Conservation (phyloP, 2,329 filamentous ascomycete genomes). For the Phoma sp. region DNA sequence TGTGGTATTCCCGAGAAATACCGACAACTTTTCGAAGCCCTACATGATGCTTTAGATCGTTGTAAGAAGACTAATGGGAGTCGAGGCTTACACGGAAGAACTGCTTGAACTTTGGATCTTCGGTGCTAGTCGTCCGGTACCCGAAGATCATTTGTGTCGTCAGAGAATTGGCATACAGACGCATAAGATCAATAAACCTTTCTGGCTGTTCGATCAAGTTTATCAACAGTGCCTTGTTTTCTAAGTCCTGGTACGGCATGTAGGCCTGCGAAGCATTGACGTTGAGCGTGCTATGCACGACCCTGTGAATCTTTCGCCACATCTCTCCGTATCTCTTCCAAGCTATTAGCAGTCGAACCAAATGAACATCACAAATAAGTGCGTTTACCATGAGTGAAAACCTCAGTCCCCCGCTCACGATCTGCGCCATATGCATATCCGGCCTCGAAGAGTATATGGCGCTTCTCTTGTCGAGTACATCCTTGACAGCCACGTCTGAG, state of each 20-base stretch:
- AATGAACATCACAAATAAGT: not conserved
- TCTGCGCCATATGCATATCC: constrained; percentile 29
- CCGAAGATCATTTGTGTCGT: constrained; percentile 60
- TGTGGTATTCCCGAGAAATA: constrained; percentile 50
- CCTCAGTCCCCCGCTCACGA: constrained; percentile 16
- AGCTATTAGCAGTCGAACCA: not conserved
- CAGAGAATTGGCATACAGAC: constrained; percentile 57
- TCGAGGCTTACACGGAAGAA: constrained; percentile 15
- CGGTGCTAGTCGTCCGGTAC: constrained; percentile 35
- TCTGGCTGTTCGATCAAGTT: constrained; percentile 55
- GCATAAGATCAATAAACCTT: constrained; percentile 53
- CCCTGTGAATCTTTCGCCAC: constrained; percentile 28
- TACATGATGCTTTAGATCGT: constrained; percentile 8
- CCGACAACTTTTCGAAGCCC: constrained; percentile 50
- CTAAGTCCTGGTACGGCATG: constrained; percentile 61
- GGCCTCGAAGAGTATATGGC: constrained; percentile 58
- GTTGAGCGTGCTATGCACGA: constrained; percentile 29
- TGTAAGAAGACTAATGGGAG: too few relatives aligned
- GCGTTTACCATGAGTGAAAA: constrained; percentile 23
- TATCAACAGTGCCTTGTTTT: constrained; percentile 61
- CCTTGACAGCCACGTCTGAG: constrained; percentile 55
- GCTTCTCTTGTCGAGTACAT: constrained; percentile 59
- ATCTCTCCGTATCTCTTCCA: constrained; percentile 21
- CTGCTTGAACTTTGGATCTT: constrained; percentile 25
- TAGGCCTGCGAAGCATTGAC: constrained; percentile 27